Percentiles rank a stretch among this genome's conserved stretches.
These are phyloP conservation scores for Suillus brevipes DNA, from an alignment of 768 basidiomycete species.

Conservation along the genomic window DNA sequence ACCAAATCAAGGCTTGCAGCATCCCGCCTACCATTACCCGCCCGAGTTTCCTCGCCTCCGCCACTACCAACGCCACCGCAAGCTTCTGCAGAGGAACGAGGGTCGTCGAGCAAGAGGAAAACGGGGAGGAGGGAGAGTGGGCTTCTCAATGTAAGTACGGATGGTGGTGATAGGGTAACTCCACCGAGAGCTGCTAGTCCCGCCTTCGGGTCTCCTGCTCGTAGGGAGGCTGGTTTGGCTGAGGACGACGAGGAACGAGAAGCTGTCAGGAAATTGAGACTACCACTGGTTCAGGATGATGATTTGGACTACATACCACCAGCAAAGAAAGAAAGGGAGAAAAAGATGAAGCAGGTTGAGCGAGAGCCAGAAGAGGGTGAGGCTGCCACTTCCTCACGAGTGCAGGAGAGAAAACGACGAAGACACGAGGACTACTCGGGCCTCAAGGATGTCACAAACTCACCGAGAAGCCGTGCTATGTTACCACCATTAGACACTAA, in stretches of 20 bases:
- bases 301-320: constrained; percentile 20
- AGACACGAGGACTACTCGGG: constrained; percentile 37
- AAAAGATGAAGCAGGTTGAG: constrained; percentile 25
- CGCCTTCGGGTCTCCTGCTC: constrained; percentile 62
- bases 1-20: constrained; percentile 49
- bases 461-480: constrained; percentile 39
- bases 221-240: constrained; percentile 54
- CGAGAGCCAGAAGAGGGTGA: constrained; percentile 26
- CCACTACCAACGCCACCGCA: constrained; percentile 35
- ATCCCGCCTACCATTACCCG: constrained; percentile 49
- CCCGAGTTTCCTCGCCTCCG: constrained; percentile 43
- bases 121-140: constrained; percentile 46
- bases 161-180: constrained; percentile 37
- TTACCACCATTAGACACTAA: constrained; percentile 40
- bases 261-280: constrained; percentile 22
- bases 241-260: constrained; percentile 58
- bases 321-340: constrained; percentile 47
- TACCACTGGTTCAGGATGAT: constrained; percentile 18
- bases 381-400: constrained; percentile 23
- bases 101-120: constrained; percentile 32
- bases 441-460: constrained; percentile 67
- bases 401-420: constrained; percentile 43
- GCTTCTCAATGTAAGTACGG: constrained; percentile 46
- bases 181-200: constrained; percentile 64
- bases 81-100: constrained; percentile 35